phyloP scores from a whole-genome alignment of 106 monocot genomes.

The Platanthera zijinensis region DNA sequence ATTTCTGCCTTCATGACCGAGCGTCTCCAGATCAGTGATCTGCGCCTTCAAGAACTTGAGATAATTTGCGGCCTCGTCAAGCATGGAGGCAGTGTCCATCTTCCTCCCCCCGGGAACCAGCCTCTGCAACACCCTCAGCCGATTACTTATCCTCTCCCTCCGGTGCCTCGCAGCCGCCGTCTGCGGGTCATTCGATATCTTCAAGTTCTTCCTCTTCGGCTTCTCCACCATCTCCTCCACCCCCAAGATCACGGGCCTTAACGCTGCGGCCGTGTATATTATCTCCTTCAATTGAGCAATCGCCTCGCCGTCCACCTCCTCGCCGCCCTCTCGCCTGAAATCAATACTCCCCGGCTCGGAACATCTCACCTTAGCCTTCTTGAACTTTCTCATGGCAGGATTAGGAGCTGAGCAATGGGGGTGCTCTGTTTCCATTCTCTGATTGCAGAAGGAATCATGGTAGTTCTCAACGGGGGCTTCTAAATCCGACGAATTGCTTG shows the following conservation, averaged over 20 bases:
- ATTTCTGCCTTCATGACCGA: background rate
- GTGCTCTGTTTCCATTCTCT: background rate
- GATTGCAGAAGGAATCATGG: background rate
- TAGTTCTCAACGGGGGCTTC: background rate
- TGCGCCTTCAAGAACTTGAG: slow-evolving; percentile 86
- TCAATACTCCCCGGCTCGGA: slow-evolving; percentile 16
- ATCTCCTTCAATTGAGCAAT: slow-evolving; percentile 75
- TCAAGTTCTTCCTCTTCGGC: slow-evolving; percentile 75
- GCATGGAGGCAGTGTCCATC: slow-evolving; percentile 94
- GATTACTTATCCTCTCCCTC: slow-evolving; percentile 70
- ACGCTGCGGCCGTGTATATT: slow-evolving; percentile 68
- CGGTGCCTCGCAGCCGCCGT: slow-evolving; percentile 71
- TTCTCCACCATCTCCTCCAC: slow-evolving; percentile 19
- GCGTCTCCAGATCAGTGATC: slow-evolving; percentile 38
- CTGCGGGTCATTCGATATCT: slow-evolving; percentile 78
- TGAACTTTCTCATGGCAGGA: background rate
- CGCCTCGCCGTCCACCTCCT: slow-evolving; percentile 48
- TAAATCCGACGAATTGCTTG: background rate
- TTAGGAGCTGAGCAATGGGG: background rate
- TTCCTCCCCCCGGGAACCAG: slow-evolving; percentile 72
- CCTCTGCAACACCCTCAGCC: slow-evolving; percentile 53
- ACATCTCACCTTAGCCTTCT: background rate
- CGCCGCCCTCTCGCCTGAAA: slow-evolving; percentile 16
- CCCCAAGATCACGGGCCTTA: slow-evolving; percentile 48
- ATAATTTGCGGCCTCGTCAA: slow-evolving; percentile 79